A percentile compares a stretch with the other conserved stretches of the same genome.
Evolutionary conservation across 169 alveolate species (phyloP).

Genomic region (Plasmodium coatneyi): DNA sequence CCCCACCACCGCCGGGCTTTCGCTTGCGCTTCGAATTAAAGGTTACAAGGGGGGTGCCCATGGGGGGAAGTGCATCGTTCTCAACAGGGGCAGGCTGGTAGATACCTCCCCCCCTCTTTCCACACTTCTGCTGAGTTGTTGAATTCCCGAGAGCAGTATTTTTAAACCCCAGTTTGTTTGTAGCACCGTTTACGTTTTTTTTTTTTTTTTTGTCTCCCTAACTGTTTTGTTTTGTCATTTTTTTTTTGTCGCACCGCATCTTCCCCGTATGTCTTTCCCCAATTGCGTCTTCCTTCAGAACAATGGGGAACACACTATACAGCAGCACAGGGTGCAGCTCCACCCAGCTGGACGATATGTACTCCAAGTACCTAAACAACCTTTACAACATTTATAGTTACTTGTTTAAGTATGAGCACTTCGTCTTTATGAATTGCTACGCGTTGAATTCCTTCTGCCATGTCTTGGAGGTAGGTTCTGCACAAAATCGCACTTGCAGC

Average conservation of each 20-base stretch:
- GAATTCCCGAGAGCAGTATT: not conserved
- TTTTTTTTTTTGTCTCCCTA: not conserved
- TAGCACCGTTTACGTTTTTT: not conserved
- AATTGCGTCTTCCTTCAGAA: not conserved
- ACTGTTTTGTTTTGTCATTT: not conserved
- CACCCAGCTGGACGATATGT: slow-evolving; percentile 48
- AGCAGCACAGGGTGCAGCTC: slow-evolving; percentile 50
- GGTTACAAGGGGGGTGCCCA: not conserved
- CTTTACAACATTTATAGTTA: slow-evolving; percentile 51
- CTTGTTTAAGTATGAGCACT: slow-evolving; percentile 56
- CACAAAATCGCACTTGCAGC: too few relatives aligned
- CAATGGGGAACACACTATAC: slow-evolving; percentile 55
- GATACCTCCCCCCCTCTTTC: not conserved
- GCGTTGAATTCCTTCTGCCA: slow-evolving; percentile 49
- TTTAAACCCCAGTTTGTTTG: not conserved
- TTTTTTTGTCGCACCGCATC: not conserved
- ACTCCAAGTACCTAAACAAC: slow-evolving; percentile 37
- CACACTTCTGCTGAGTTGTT: not conserved
- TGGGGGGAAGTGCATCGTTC: not conserved
- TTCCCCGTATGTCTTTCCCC: not conserved
- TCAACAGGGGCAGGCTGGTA: not conserved
- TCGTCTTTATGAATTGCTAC: slow-evolving; percentile 42
- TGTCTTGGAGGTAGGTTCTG: slow-evolving; percentile 20
- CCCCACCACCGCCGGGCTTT: not conserved
- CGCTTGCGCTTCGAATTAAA: not conserved